Evolutionary conservation across 1,139 yeast genomes (phyloP), one percentile per base, ranked within the genome.

Genomic region (Candida tropicalis): DNA sequence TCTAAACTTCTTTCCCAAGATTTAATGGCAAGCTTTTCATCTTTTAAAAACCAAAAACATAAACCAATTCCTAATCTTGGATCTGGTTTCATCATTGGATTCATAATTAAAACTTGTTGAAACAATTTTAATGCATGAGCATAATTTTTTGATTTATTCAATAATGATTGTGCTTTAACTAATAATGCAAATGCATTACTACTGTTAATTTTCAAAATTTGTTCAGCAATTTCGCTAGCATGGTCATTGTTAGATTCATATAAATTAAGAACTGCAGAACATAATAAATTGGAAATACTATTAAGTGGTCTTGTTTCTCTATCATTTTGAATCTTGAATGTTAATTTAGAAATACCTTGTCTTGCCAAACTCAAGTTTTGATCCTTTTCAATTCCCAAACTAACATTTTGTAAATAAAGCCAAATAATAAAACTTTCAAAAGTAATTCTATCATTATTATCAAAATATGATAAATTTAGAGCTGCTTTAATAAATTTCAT

Each of bases 21-120:
- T 38, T 70, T 71, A 8, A 77, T 59, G 0, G 99, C 98, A 73
- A 89, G 79, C 38, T 77, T 76, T 51, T 80, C 79, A 59, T 89
- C 96, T 43, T 84, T 85, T 47, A 93, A 70, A 49, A 82, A 81
- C 97, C 97, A 93, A 60, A 84, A 91, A 63, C 98, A 91, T 54
- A 93, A 71, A 33, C 99, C 99, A 51, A 93, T 83, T 18, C 99
- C 99, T 46, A 93, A 77, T 65, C 99, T 76, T 16, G 99, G 96
- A 63, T 93, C 99, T 1, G 98, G 98, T 51, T 77, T 77, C 58
- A 86, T 70, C 31, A 82, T 59, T 2, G 98, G 98, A 50, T 89
- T 84, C 41, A 84, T 73, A 38, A 84, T 76, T 52, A 93, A 72
- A 8, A 88, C 84, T 51, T 84, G 87, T 66, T 93, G 99, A 63